Evolutionary conservation across 1,284 basidiomycete species (phyloP), one percentile per base, ranked within the genome.

Genomic region (Trichosporon coremiiforme): DNA sequence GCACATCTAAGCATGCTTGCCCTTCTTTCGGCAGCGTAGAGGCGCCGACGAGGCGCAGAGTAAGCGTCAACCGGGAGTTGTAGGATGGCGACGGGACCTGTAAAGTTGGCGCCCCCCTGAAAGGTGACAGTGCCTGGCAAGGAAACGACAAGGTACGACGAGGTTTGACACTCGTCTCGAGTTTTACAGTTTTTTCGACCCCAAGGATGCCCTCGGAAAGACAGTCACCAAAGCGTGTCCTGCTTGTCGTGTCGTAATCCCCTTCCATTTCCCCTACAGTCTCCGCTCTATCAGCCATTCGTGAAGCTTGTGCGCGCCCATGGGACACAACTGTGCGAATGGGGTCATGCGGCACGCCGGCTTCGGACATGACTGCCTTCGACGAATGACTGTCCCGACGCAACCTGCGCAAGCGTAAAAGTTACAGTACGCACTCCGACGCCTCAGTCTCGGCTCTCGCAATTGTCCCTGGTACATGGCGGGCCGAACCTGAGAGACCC

Each of bases 111-210:
- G 31, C 2, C 57, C 13, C 57, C 57, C 57, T 60, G 57, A 60
- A 33, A 60, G 53, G 57, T 60, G 57, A 60, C 57, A 33, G 57
- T 60, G 57, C 57, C 57, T 60, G 57, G 57, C 20, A 20, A 12
- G 2, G 10, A 2, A n/a, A n/a, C n/a, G n/a, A n/a, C n/a, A n/a
- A 33, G 33, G 33, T 33, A 33, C 33, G 33, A 33, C 33, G 3
- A 57, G 8, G 25, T 13, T 57, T 25, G 29, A 29, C 47, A n/a
- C n/a, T 53, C 9, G n/a, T 15, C 8, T 15, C 9, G 47, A 53
- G 20, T 53, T 53, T 53, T 53, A 53, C 47, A 53, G 47, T 53
- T 53, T 53, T 53, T 53, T 53, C 8, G 47, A 53, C 47, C 47
- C 47, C 47, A 20, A 53, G 1, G 12, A 15, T 15, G n/a, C 41